Evolutionary conservation across 306 rosid genomes (phyloP), one percentile per base, ranked within the genome.

Genomic region (Trifolium repens): DNA sequence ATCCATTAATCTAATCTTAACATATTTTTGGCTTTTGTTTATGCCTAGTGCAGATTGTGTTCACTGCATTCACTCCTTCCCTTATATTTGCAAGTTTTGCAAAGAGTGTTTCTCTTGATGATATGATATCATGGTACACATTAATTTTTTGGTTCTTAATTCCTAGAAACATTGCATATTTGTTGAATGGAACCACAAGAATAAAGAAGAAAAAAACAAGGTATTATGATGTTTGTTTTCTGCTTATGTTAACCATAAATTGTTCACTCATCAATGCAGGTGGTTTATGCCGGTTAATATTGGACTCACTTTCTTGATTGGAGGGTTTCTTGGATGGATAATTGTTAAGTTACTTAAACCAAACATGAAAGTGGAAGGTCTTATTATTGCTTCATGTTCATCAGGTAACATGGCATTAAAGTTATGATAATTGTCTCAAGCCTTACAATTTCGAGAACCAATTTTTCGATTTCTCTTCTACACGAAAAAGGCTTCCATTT

Each of bases 271-370:
- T 69, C 19, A 50, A 17, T 61, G 50, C 73, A 96, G 99, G 99
- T 96, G 99, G 99, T 96, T 89, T 77, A 96, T 96, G 99, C 90
- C 96, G 0, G 59, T 90, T 15, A 92, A 96, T 22, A 82, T 88
- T 69, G 96, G 74, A 17, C 81, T 96, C 47, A 90, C 97, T 65
- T 96, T 92, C 86, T n/a, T 87, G 10, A 37, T 92, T 63, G 99
- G 99, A 80, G 91, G 93, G 55, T 53, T 89, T 49, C 74, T 89
- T 16, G 99, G 98, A 72, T 92, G 69, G 69, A 26, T 59, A 43
- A 72, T 89, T 62, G 96, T 89, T 3, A 96, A 90, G 81, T 19
- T 89, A 34, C 72, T 90, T 27, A 90, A 80, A 73, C 99, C 98
- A 3, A 87, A 90, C 70, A 77, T 90, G 54, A 89, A 88, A 58